Evolutionary conservation across 2,329 filamentous ascomycete genomes (phyloP), one percentile per base, ranked within the genome.

Genomic region (Colletotrichum lini): DNA sequence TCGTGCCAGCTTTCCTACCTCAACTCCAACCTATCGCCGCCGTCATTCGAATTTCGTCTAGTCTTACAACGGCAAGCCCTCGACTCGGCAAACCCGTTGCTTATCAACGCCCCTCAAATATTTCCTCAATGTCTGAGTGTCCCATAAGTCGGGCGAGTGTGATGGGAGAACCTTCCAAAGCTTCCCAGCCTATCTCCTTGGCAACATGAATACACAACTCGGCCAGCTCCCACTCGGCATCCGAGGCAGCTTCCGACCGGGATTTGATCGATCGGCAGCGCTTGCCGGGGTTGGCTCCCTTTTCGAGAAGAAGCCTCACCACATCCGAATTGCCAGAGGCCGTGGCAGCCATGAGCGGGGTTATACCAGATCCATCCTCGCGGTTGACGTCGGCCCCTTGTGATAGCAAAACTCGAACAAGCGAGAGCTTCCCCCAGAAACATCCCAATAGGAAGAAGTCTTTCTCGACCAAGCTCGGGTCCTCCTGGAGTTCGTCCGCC

Each of bases 391-490:
- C 53, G 15, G 2, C 53, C 2, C 8, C n/a, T 9, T 12, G 30
- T 3, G 35, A 42, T 13, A 57, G 40, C 1, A 23, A 12, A 16
- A 8, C 13, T 7, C 6, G n/a, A 13, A 65, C 12, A 4, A 65
- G 2, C 12, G 23, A 9, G 12, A 7, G 12, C n/a, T 45, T 16
- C 5, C 66, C 66, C 66, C 66, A 69, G 3, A 69, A 53, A 4
- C 59, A 69, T 4, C 38, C 61, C 8, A 69, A 13, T 0, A 40
- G 35, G 10, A 64, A 26, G 16, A 53, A 53, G 1, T 69, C 59
- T 12, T 26, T 47, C 2, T 8, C 45, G 15, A 23, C 18, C 13
- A 60, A 21, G 10, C 6, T 1, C 3, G 16, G 0, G 9, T 18
- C 44, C 1, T 68, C 49, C 18, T 65, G 60, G 2, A 72, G 35